A percentile compares a stretch with the other conserved stretches of the same genome.
Conservation (phyloP, 2,329 filamentous ascomycete genomes). For the Aspergillus spinulosporus region DNA sequence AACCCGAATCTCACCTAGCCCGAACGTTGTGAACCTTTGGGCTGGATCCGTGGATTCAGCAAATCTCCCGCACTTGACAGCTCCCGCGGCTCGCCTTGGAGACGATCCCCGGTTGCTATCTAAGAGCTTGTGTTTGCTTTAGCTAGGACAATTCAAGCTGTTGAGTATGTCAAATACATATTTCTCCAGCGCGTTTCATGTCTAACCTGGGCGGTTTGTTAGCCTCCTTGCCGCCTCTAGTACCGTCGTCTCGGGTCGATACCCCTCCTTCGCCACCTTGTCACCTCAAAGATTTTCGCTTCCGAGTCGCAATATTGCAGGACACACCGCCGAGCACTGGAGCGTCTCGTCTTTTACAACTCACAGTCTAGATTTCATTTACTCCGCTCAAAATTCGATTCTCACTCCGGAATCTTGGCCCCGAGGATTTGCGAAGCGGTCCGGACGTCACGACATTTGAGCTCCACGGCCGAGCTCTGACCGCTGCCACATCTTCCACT, state of each 20-base stretch:
- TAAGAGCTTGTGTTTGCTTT: slow-evolving; percentile 5
- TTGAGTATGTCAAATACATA: slow-evolving; percentile 6
- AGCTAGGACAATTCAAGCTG: neutral
- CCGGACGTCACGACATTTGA: neutral
- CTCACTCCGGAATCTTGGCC: neutral
- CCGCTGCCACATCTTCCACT: neutral
- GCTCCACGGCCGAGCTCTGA: slow-evolving; percentile 25
- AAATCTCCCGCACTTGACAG: slow-evolving; percentile 38
- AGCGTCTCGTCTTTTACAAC: neutral
- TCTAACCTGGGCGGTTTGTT: slow-evolving; percentile 9
- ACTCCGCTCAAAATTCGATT: neutral
- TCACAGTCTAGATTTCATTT: neutral
- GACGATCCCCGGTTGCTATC: slow-evolving; percentile 19
- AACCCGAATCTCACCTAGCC: slow-evolving; percentile 13
- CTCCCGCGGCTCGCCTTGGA: slow-evolving; percentile 31
- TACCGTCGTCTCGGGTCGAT: slow-evolving; percentile 15
- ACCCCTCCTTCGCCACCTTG: slow-evolving; percentile 19
- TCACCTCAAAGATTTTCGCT: slow-evolving; percentile 7
- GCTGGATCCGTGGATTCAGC: slow-evolving; percentile 35
- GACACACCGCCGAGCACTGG: neutral
- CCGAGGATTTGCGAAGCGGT: neutral
- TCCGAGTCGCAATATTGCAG: neutral
- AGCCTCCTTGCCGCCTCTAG: slow-evolving; percentile 10
- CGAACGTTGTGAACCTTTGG: slow-evolving; percentile 25
- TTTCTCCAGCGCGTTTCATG: neutral